phyloP scores from a whole-genome alignment of 345 rosid genomes.

The Melastoma malabathricum region DNA sequence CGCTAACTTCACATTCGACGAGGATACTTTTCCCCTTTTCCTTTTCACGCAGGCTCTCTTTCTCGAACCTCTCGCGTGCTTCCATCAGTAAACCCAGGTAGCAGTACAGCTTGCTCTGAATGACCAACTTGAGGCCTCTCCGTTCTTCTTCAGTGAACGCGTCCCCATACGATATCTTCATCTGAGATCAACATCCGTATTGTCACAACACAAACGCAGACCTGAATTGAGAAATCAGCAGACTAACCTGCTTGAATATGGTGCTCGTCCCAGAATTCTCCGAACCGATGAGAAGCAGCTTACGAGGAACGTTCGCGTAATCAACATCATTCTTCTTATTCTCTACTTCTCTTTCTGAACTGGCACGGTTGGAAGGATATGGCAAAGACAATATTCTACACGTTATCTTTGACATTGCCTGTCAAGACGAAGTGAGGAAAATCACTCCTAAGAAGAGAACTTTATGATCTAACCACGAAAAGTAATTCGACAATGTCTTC shows the following conservation, averaged over 20 bases:
- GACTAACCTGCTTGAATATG: slow-evolving; percentile 64
- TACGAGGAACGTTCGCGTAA: slow-evolving; percentile 18
- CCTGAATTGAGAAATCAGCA: neutral
- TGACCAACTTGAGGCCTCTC: slow-evolving; percentile 46
- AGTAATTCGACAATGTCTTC: too few species aligned
- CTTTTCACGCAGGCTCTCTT: slow-evolving; percentile 9
- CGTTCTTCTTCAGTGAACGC: slow-evolving; percentile 76
- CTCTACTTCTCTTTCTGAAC: slow-evolving; percentile 21
- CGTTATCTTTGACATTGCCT: slow-evolving; percentile 35
- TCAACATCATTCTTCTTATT: slow-evolving; percentile 10
- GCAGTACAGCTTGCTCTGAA: slow-evolving; percentile 61
- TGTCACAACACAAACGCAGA: neutral
- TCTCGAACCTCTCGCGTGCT: slow-evolving; percentile 51
- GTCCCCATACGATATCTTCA: slow-evolving; percentile 46
- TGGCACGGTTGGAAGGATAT: slow-evolving; percentile 25
- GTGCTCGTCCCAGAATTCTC: slow-evolving; percentile 77
- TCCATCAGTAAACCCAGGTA: slow-evolving; percentile 68
- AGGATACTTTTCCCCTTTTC: slow-evolving; percentile 23
- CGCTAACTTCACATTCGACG: slow-evolving; percentile 21
- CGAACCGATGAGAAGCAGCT: slow-evolving; percentile 60
- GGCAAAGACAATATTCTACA: slow-evolving; percentile 50
- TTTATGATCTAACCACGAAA: too few species aligned
- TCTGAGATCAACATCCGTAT: slow-evolving; percentile 34
- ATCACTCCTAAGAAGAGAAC: too few species aligned
- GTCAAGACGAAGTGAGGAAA: slow-evolving; percentile 5